These are phyloP conservation scores for Pestalotiopsis sp. DNA, from an alignment of 2,329 filamentous ascomycete species.

Conservation along the genomic window DNA sequence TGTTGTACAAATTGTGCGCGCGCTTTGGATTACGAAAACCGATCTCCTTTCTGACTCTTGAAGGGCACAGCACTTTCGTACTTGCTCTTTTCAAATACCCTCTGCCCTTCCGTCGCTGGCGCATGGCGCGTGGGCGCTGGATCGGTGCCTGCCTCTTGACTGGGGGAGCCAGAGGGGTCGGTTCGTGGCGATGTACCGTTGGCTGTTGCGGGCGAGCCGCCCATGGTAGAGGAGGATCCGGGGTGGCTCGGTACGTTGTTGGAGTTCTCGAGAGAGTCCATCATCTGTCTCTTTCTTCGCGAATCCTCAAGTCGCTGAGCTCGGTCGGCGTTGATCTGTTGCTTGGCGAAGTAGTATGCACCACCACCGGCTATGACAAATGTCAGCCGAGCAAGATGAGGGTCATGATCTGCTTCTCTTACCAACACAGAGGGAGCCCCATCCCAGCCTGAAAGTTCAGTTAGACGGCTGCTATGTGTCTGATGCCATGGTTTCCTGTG, in stretches of 20 bases:
- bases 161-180: slow-evolving; percentile 63
- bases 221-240: slow-evolving; percentile 38
- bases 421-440: slow-evolving; percentile 87
- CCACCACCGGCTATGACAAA: slow-evolving; percentile 72
- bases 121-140: slow-evolving; percentile 86
- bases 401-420: slow-evolving; percentile 34
- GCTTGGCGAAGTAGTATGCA: slow-evolving; percentile 96
- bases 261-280: slow-evolving; percentile 56
- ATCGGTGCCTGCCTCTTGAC: slow-evolving; percentile 73
- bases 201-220: slow-evolving; percentile 34
- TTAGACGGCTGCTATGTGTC: neutral
- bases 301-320: slow-evolving; percentile 69
- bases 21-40: slow-evolving; percentile 66
- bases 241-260: slow-evolving; percentile 38
- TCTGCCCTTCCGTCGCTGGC: slow-evolving; percentile 69
- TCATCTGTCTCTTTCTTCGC: slow-evolving; percentile 63
- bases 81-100: slow-evolving; percentile 78
- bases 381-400: slow-evolving; percentile 20
- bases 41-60: slow-evolving; percentile 79
- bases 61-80: slow-evolving; percentile 83
- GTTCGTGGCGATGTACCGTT: slow-evolving; percentile 58
- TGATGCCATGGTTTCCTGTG: neutral
- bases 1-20: slow-evolving; percentile 6
- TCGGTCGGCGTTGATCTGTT: slow-evolving; percentile 89
- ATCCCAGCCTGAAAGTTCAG: slow-evolving; percentile 70